phyloP scores from a whole-genome alignment of 139 green algal genomes.

The Micractinium conductrix region DNA sequence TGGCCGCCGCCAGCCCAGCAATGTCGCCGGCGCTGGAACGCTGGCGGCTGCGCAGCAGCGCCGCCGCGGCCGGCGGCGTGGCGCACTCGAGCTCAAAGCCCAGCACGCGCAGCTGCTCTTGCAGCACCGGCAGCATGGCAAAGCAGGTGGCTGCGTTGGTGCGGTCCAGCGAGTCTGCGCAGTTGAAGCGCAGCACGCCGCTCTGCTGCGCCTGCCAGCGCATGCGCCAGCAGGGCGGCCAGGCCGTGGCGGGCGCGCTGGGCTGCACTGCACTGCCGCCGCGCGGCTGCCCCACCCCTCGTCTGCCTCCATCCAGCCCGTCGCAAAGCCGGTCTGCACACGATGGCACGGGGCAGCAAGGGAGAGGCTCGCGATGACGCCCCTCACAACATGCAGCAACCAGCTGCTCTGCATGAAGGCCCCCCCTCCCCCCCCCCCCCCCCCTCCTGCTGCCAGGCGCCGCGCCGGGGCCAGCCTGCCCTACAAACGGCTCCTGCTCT shows the following conservation, averaged over 20 bases:
- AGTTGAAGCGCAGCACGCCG: constrained; percentile 95
- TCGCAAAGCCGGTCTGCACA: constrained; percentile 26
- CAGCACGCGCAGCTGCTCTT: constrained; percentile 66
- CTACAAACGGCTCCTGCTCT: too few relatives aligned
- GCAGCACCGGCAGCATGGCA: constrained; percentile 60
- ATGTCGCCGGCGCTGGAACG: constrained; percentile 11
- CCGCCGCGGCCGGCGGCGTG: constrained; percentile 31
- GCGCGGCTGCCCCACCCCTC: neutral
- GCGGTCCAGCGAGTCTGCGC: constrained; percentile 96
- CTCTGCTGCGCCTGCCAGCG: constrained; percentile 66
- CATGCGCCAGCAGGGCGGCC: constrained; percentile 56
- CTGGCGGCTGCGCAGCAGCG: constrained; percentile 32
- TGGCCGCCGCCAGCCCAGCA: constrained; percentile 4
- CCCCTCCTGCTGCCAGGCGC: neutral
- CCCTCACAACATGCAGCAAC: neutral
- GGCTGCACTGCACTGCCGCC: neutral
- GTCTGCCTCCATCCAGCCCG: constrained; percentile 21
- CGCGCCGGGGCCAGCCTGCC: too few relatives aligned
- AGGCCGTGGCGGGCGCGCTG: constrained; percentile 22
- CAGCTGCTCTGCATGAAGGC: neutral
- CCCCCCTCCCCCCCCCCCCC: too few relatives aligned
- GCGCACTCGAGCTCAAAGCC: constrained; percentile 64
- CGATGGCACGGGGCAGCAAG: neutral
- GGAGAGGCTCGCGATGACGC: neutral
- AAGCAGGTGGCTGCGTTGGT: constrained; percentile 98